Conservation (phyloP, 164 flowering plant species). For the Aristolochia contorta region DNA sequence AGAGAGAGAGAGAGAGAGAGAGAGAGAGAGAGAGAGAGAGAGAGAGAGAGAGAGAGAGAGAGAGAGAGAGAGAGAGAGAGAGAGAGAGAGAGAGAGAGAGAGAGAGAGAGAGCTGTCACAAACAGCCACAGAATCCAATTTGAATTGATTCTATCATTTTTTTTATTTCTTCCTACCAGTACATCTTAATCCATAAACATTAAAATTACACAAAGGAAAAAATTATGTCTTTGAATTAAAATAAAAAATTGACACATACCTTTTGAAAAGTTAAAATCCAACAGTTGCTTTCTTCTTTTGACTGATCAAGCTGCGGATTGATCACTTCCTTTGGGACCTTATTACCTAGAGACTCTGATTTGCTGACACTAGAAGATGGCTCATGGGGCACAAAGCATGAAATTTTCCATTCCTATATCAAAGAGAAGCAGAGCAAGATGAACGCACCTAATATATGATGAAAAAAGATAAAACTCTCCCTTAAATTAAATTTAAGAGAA, state of each 20-base stretch:
- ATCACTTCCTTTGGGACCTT: slow-evolving; percentile 28
- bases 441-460: neutral
- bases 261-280: slow-evolving; percentile 30
- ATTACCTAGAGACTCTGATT: slow-evolving; percentile 28
- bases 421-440: slow-evolving; percentile 1
- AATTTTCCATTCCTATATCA: slow-evolving; percentile 49
- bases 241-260: slow-evolving; percentile 18
- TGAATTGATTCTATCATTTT: neutral
- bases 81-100: neutral
- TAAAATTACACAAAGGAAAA: no score
- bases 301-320: slow-evolving; percentile 24
- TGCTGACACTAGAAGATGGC: slow-evolving; percentile 21
- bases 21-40: neutral
- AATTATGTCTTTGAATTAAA: no score
- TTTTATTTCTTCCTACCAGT: neutral
- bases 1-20: neutral
- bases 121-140: neutral
- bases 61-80: neutral
- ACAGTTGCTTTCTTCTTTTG: slow-evolving; percentile 21
- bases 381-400: slow-evolving; percentile 61
- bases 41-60: neutral
- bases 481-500: no score
- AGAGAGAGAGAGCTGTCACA: neutral
- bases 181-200: neutral
- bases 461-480: no score